Evolutionary conservation across 345 rosid species (phyloP).

Genomic region (Garcia nutans): DNA sequence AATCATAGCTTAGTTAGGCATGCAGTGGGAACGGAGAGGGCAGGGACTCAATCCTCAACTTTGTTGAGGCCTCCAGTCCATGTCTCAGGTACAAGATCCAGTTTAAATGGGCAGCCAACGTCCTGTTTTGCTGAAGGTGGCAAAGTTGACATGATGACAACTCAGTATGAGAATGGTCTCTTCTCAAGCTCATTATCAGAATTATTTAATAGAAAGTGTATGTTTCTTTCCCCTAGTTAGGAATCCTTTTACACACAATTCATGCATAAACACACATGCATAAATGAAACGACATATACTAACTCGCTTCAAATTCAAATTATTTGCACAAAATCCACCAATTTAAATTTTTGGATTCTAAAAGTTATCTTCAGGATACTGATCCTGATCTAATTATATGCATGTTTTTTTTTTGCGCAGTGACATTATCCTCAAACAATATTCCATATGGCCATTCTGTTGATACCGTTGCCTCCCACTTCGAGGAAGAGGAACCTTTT

Average conservation of each 20-base stretch:
- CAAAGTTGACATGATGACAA: conserved; percentile 36
- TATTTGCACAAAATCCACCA: background rate
- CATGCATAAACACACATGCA: background rate
- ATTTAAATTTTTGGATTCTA: conserved; percentile 8
- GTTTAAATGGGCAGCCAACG: conserved; percentile 34
- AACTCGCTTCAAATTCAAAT: background rate
- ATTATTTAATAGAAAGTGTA: conserved; percentile 64
- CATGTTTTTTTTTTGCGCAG: conserved; percentile 40
- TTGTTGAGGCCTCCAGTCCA: conserved; percentile 43
- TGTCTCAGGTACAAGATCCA: conserved; percentile 43
- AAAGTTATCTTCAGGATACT: background rate
- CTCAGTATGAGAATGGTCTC: conserved; percentile 75
- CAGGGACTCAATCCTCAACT: conserved; percentile 27
- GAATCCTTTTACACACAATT: background rate
- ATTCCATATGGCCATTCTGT: conserved; percentile 42
- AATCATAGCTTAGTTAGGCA: conserved; percentile 31
- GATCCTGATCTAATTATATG: conserved; percentile 13
- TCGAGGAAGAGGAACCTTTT: conserved; percentile 65
- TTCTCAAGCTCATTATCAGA: conserved; percentile 94
- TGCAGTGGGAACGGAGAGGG: conserved; percentile 38
- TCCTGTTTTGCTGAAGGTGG: conserved; percentile 37
- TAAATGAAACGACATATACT: background rate
- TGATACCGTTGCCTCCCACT: conserved; percentile 43
- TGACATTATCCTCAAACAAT: conserved; percentile 52
- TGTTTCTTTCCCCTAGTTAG: conserved; percentile 25